phyloP scores from a whole-genome alignment of 495 filamentous ascomycete genomes.

The Podospora comata region DNA sequence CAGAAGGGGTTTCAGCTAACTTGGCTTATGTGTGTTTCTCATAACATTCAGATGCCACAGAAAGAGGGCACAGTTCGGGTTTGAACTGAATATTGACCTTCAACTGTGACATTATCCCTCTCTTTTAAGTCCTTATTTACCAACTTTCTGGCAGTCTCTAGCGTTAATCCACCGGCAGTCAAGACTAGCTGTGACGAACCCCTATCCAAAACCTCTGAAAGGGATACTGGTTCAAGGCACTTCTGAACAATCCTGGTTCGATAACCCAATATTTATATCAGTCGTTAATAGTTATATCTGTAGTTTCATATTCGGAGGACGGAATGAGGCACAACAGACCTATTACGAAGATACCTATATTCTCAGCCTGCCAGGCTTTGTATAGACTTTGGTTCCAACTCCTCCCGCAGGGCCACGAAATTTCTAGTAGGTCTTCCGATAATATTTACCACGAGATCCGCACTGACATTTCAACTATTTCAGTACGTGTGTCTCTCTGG shows the following conservation, averaged over 20 bases:
- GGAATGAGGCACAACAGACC: conserved; percentile 17
- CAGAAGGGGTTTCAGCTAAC: no score
- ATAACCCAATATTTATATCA: no score
- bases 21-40: no score
- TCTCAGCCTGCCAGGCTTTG: conserved; percentile 47
- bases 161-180: conserved; percentile 57
- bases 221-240: no score
- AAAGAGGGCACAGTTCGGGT: no score
- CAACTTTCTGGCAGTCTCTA: conserved; percentile 46
- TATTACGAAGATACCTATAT: conserved; percentile 36
- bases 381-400: conserved; percentile 36
- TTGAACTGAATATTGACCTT: no score
- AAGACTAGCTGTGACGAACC: conserved; percentile 44
- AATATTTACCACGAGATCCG: no score
- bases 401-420: conserved; percentile 27
- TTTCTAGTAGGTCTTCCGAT: no score
- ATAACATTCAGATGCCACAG: no score
- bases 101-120: conserved; percentile 38
- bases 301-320: conserved; percentile 41
- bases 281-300: not conserved
- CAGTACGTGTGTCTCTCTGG: conserved; percentile 26
- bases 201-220: no score
- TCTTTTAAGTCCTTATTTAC: conserved; percentile 55
- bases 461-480: no score
- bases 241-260: no score